Conservation (phyloP, 495 filamentous ascomycete species). For the Neurospora sp. region DNA sequence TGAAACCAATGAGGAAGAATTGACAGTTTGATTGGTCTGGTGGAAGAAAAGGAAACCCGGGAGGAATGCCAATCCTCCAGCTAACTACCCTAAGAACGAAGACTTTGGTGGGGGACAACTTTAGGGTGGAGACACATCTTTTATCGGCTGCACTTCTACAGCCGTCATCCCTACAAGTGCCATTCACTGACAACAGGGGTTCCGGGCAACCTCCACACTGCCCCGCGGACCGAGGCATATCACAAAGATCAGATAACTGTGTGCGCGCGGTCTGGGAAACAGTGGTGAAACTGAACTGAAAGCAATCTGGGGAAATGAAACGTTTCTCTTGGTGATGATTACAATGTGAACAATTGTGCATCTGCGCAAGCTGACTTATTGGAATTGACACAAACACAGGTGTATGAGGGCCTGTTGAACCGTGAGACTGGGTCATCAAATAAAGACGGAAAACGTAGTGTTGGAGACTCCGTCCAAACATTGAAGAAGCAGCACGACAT, state of each 20-base stretch:
- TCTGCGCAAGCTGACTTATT: background rate
- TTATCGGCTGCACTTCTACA: background rate
- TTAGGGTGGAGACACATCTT: background rate
- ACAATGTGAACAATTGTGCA: background rate
- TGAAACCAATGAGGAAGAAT: no score
- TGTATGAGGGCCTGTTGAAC: background rate
- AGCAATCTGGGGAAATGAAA: background rate
- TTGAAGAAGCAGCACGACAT: background rate
- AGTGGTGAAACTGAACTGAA: background rate
- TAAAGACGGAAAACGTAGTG: background rate
- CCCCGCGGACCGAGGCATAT: background rate
- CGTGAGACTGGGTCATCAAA: background rate
- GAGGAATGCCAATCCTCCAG: no score
- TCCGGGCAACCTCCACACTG: background rate
- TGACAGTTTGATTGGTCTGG: no score
- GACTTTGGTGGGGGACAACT: no score
- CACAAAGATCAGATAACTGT: background rate
- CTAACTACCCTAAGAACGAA: no score
- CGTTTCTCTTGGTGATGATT: background rate
- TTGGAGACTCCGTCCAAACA: background rate
- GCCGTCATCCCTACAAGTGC: background rate
- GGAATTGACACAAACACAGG: background rate
- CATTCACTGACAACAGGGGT: background rate
- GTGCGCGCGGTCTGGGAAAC: background rate
- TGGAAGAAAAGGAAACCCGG: no score